phyloP scores from a whole-genome alignment of 108 stramenopile genomes.

The Cyclotella atomus region DNA sequence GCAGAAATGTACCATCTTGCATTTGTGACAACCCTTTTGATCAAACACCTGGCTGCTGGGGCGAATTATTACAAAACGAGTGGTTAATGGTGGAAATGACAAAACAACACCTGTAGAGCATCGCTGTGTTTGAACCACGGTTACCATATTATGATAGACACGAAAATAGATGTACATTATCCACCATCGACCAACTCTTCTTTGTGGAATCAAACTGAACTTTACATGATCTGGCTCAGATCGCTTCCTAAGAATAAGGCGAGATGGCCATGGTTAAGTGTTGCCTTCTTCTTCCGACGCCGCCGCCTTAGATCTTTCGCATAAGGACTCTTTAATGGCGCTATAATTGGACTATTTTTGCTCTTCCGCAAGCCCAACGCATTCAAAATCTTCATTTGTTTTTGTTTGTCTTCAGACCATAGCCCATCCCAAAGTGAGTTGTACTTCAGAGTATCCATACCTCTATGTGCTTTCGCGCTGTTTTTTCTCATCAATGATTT shows the following conservation, averaged over 20 bases:
- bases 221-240: slow-evolving; percentile 25
- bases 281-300: slow-evolving; percentile 23
- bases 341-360: slow-evolving; percentile 32
- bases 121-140: too few relatives aligned
- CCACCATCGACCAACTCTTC: too few relatives aligned
- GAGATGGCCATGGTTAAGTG: slow-evolving; percentile 35
- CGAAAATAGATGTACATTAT: too few relatives aligned
- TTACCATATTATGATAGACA: too few relatives aligned
- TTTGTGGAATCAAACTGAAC: too few relatives aligned
- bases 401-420: slow-evolving; percentile 31
- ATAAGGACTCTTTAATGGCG: slow-evolving; percentile 50
- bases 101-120: too few relatives aligned
- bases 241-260: slow-evolving; percentile 39
- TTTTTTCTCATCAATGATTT: slow-evolving; percentile 8
- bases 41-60: slow-evolving; percentile 45
- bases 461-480: not conserved
- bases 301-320: slow-evolving; percentile 18
- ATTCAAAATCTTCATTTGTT: slow-evolving; percentile 24
- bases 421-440: slow-evolving; percentile 35
- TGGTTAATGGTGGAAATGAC: too few relatives aligned
- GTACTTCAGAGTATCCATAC: not conserved
- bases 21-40: slow-evolving; percentile 47
- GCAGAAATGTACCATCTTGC: slow-evolving; percentile 36
- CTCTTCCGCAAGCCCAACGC: slow-evolving; percentile 25
- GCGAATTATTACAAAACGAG: not conserved